phyloP scores from a whole-genome alignment of 169 alveolate species.

The Plasmodium knowlesi region DNA sequence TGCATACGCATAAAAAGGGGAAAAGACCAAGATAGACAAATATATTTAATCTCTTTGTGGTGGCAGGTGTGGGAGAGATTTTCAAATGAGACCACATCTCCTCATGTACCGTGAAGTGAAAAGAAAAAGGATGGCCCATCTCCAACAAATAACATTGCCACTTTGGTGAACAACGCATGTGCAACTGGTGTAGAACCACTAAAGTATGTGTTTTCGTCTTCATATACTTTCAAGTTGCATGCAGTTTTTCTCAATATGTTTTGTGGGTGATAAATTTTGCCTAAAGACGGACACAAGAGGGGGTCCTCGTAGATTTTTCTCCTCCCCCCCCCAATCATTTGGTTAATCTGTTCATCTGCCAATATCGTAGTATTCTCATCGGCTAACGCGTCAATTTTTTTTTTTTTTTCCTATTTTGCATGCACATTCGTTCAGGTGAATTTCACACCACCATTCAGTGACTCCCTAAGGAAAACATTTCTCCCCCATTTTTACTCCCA shows the following conservation, averaged over 20 bases:
- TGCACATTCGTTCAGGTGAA: background rate
- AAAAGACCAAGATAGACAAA: background rate
- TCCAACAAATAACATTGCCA: background rate
- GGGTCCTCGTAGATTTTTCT: background rate
- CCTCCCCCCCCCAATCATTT: background rate
- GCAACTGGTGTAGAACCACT: conserved; percentile 1
- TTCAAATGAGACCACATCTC: background rate
- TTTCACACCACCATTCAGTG: background rate
- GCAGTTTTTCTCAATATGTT: background rate
- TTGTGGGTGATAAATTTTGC: background rate
- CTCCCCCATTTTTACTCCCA: background rate
- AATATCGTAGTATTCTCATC: background rate
- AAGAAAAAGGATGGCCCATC: background rate
- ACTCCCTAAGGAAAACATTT: background rate
- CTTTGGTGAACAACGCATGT: background rate
- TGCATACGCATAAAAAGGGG: background rate
- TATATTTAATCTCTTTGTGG: background rate
- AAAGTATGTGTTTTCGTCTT: background rate
- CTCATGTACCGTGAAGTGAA: background rate
- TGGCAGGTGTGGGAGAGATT: background rate
- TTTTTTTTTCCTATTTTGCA: background rate
- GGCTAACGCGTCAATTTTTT: background rate
- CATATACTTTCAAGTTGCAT: background rate
- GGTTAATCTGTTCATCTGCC: background rate
- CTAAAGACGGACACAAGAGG: background rate